phyloP scores from a whole-genome alignment of 2,329 filamentous ascomycete species.

The Aplosporella prunicola region DNA sequence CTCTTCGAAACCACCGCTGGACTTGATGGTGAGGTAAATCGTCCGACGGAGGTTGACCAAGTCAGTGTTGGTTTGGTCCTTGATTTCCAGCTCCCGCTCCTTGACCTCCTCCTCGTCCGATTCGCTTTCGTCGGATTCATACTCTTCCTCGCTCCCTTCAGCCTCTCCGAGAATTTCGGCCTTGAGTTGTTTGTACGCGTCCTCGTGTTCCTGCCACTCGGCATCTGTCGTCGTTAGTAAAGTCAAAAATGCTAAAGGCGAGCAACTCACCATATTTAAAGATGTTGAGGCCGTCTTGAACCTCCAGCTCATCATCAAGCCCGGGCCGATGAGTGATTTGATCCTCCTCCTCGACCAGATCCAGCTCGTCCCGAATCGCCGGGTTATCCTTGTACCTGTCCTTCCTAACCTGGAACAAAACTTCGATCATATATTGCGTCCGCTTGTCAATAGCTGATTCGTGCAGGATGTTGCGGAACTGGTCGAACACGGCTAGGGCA shows the following conservation, averaged over 20 bases:
- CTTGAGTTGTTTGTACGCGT: conserved; percentile 79
- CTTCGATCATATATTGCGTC: conserved; percentile 99
- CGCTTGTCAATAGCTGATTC: conserved; percentile 96
- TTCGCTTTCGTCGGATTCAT: conserved; percentile 56
- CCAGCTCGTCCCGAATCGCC: conserved; percentile 81
- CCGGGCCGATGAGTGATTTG: conserved; percentile 86
- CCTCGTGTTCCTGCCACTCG: conserved; percentile 84
- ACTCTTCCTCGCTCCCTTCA: conserved; percentile 61
- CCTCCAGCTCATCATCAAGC: conserved; percentile 71
- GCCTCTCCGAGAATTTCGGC: conserved; percentile 84
- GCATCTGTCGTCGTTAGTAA: conserved; percentile 42
- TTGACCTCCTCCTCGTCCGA: conserved; percentile 67
- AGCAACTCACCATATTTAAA: conserved; percentile 59
- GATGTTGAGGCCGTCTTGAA: conserved; percentile 82
- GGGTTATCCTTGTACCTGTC: conserved; percentile 95
- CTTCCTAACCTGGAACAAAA: conserved; percentile 91
- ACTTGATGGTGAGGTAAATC: conserved; percentile 97
- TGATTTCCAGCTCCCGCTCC: conserved; percentile 83
- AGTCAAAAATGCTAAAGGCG: too few species aligned
- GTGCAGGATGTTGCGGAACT: conserved; percentile 89
- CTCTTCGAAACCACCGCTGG: conserved; percentile 91
- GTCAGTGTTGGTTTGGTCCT: conserved; percentile 94
- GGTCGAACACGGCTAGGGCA: conserved; percentile 83
- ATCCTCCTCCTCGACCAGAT: conserved; percentile 94
- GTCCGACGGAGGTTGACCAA: conserved; percentile 86